A percentile compares a stretch with the other conserved stretches of the same genome.
Conservation (phyloP, 2,329 filamentous ascomycete species). For the Alternaria metachromatica region DNA sequence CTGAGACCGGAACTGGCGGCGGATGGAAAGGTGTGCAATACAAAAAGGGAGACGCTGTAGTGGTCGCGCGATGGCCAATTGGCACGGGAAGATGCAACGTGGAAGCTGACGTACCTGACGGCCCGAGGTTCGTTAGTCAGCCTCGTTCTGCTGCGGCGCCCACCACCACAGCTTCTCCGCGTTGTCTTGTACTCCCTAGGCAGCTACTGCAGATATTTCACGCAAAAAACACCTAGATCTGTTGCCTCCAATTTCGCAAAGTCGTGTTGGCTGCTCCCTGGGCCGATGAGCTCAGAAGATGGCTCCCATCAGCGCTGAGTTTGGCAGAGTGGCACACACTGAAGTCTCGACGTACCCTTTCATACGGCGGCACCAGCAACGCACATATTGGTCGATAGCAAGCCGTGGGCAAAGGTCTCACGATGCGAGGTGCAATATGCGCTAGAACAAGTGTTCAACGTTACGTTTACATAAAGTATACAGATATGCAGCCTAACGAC, state of each 20-base stretch:
- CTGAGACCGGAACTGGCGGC: slow-evolving; percentile 2
- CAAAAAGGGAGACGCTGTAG: slow-evolving; percentile 11
- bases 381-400: background rate
- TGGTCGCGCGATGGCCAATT: slow-evolving; percentile 32
- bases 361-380: background rate
- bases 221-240: background rate
- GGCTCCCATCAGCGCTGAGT: background rate
- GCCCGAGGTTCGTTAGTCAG: slow-evolving; percentile 12
- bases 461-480: background rate
- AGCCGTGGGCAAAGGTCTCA: background rate
- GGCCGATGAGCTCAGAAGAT: background rate
- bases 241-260: background rate
- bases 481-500: background rate
- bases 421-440: background rate
- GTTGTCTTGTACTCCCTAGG: background rate
- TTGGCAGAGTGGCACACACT: background rate
- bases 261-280: background rate
- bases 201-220: background rate
- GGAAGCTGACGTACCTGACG: slow-evolving; percentile 33
- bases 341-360: background rate
- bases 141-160: background rate
- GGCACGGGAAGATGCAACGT: slow-evolving; percentile 45
- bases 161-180: background rate
- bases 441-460: background rate
- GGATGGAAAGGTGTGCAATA: background rate